Conservation (phyloP, 768 basidiomycete species). For the Chiua virens region DNA sequence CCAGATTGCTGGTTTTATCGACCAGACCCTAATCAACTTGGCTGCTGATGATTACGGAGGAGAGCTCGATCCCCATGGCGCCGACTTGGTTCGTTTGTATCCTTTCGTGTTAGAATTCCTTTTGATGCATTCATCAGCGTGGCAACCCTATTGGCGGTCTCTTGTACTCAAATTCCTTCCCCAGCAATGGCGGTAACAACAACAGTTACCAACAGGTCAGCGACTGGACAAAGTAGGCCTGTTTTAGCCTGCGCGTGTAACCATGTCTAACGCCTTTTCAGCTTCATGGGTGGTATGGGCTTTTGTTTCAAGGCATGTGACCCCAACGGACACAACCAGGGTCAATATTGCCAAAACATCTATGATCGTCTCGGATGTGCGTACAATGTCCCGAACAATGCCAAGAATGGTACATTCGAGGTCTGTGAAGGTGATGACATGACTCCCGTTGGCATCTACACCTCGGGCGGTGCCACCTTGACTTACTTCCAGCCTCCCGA, state of each 20-base stretch:
- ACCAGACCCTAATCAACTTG: constrained; percentile 61
- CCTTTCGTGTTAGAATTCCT: constrained; percentile 1
- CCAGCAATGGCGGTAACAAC: constrained; percentile 39
- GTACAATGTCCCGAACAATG: constrained; percentile 71
- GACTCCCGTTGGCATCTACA: constrained; percentile 55
- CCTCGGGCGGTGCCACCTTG: constrained; percentile 36
- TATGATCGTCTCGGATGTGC: constrained; percentile 73
- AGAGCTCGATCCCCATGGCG: constrained; percentile 75
- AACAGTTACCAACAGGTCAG: constrained; percentile 51
- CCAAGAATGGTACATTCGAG: constrained; percentile 58
- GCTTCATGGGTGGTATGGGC: constrained; percentile 65
- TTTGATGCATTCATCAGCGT: constrained; percentile 40
- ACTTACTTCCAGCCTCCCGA: constrained; percentile 52
- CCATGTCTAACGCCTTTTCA: constrained; percentile 20
- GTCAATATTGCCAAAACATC: constrained; percentile 65
- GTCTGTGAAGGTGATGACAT: constrained; percentile 67
- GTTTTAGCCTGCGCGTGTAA: background rate
- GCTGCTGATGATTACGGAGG: constrained; percentile 59
- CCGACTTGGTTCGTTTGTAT: constrained; percentile 46
- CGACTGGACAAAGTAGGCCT: constrained; percentile 70
- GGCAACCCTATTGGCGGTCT: constrained; percentile 79
- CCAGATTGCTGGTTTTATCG: constrained; percentile 60
- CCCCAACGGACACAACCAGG: constrained; percentile 48
- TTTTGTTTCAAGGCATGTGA: constrained; percentile 81
- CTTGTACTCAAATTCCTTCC: constrained; percentile 60